Evolutionary conservation across 2,329 filamentous ascomycete genomes (phyloP).

Genomic region (Aspergillus ochraceus): DNA sequence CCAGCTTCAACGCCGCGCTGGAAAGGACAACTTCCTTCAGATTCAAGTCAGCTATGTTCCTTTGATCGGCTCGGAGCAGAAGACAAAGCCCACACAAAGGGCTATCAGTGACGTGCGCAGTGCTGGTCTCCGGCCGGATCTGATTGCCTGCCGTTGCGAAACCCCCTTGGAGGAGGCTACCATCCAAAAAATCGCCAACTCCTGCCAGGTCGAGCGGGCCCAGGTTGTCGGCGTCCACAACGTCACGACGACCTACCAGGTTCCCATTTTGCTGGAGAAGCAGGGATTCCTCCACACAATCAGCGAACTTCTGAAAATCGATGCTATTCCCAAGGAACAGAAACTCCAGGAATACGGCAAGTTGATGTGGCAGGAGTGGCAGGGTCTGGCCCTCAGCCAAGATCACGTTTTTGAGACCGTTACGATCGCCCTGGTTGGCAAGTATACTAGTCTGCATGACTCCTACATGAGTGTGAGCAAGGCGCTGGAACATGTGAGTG

Average conservation of each 20-base stretch:
- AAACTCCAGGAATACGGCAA: conserved; percentile 62
- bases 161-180: conserved; percentile 70
- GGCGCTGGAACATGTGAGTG: conserved; percentile 72
- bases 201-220: conserved; percentile 80
- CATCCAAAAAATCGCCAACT: conserved; percentile 82
- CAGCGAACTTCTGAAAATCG: conserved; percentile 64
- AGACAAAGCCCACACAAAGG: conserved; percentile 95
- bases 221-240: conserved; percentile 87
- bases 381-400: conserved; percentile 65
- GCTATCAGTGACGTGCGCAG: conserved; percentile 82
- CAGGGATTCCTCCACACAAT: conserved; percentile 74
- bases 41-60: conserved; percentile 82
- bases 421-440: conserved; percentile 84
- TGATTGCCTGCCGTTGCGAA: conserved; percentile 94
- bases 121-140: conserved; percentile 70
- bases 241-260: conserved; percentile 88
- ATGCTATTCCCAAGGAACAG: conserved; percentile 55
- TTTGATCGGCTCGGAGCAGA: conserved; percentile 72
- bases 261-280: conserved; percentile 84
- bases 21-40: conserved; percentile 78
- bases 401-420: conserved; percentile 68
- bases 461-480: conserved; percentile 84
- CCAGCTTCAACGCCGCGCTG: conserved; percentile 71
- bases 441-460: conserved; percentile 83
- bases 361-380: conserved; percentile 78